Evolutionary conservation across 768 basidiomycete species (phyloP).

Genomic region (Cystobasidium tubakii): DNA sequence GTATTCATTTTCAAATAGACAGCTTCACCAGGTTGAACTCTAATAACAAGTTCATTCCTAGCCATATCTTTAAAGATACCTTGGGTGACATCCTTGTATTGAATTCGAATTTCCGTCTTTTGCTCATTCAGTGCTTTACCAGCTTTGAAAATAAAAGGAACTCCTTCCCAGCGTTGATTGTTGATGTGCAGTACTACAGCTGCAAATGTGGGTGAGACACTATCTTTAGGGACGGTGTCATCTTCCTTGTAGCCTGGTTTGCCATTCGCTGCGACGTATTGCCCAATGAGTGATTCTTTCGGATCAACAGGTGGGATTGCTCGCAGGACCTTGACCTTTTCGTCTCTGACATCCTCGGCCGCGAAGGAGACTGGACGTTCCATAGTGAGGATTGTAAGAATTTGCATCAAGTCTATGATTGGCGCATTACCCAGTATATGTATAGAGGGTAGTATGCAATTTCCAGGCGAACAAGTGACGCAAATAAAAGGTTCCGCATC

Average conservation of each 20-base stretch:
- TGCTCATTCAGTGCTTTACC: slow-evolving; percentile 96
- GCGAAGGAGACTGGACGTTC: slow-evolving; percentile 96
- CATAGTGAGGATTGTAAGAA: slow-evolving; percentile 91
- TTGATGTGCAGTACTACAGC: slow-evolving; percentile 84
- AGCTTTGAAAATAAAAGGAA: slow-evolving; percentile 96
- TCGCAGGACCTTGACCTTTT: slow-evolving; percentile 98
- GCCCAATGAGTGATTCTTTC: slow-evolving; percentile 80
- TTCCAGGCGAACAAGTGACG: too few relatives aligned
- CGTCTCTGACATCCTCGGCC: slow-evolving; percentile 94
- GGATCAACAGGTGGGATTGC: slow-evolving; percentile 73
- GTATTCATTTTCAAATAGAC: slow-evolving; percentile 95
- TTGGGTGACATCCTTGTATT: slow-evolving; percentile 94
- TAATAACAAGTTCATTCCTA: slow-evolving; percentile 93
- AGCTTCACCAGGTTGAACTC: slow-evolving; percentile 92
- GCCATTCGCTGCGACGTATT: slow-evolving; percentile 73
- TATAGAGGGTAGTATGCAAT: too few relatives aligned
- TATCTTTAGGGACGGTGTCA: slow-evolving; percentile 83
- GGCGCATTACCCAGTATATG: too few relatives aligned
- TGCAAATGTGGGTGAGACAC: slow-evolving; percentile 89
- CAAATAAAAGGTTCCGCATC: slow-evolving; percentile 4
- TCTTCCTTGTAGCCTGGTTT: slow-evolving; percentile 99
- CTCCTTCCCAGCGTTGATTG: slow-evolving; percentile 96
- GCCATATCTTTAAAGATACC: slow-evolving; percentile 96
- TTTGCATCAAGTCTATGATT: slow-evolving; percentile 89
- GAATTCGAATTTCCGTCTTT: slow-evolving; percentile 95